Conservation (phyloP, 1,139 yeast genomes). For the Candida labiduridarum region DNA sequence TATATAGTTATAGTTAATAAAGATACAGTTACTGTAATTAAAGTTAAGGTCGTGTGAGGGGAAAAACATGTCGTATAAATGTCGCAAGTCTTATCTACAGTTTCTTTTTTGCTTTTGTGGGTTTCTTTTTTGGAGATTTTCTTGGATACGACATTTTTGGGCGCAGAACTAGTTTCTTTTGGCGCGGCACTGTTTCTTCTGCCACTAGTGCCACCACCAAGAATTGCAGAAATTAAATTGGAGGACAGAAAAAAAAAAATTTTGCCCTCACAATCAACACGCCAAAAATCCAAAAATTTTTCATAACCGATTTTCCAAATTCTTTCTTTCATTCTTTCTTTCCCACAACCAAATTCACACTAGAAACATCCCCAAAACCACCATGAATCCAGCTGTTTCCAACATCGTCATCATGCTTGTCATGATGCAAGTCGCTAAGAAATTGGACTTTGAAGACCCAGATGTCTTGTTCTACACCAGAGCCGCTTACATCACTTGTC, state of each 20-base stretch:
- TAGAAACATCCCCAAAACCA: slow-evolving; percentile 8
- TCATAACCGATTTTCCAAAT: background rate
- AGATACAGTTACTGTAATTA: too few species aligned
- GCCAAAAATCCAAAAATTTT: background rate
- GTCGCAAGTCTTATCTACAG: slow-evolving; percentile 2
- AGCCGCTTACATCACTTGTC: slow-evolving; percentile 68
- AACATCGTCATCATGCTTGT: slow-evolving; percentile 90
- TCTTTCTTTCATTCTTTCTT: background rate
- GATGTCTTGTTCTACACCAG: slow-evolving; percentile 75
- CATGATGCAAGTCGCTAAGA: slow-evolving; percentile 96
- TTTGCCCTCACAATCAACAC: slow-evolving; percentile 1
- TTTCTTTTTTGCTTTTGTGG: background rate
- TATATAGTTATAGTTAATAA: background rate
- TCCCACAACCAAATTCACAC: background rate
- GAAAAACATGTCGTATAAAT: background rate
- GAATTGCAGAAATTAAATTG: too few species aligned
- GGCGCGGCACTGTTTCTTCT: background rate
- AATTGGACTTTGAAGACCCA: slow-evolving; percentile 88
- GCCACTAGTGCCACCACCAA: too few species aligned
- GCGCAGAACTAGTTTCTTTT: background rate
- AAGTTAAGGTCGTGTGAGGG: background rate
- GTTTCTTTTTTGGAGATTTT: background rate
- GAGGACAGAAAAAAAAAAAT: background rate
- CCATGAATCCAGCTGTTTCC: slow-evolving; percentile 83
- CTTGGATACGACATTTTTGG: slow-evolving; percentile 1